A percentile compares a stretch with the other conserved stretches of the same genome.
Conservation (phyloP, 768 basidiomycete species). For the Leccinum boreale region DNA sequence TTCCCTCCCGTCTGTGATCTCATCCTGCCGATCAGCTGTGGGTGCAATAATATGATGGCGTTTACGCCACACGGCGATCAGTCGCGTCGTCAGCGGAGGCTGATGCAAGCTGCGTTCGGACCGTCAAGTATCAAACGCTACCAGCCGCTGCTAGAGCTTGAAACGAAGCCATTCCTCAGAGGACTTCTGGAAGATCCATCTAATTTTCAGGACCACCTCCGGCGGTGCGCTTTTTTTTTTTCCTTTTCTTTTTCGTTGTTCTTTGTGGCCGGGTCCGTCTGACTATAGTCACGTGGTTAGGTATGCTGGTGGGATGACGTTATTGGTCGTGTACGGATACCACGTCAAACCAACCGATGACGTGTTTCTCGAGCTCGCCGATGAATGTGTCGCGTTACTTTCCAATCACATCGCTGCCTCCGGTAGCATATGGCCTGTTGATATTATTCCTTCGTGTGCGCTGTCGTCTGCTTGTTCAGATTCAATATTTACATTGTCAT, state of each 20-base stretch:
- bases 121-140: slow-evolving; percentile 51
- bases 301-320: slow-evolving; percentile 50
- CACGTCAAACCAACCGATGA: slow-evolving; percentile 39
- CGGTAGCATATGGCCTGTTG: slow-evolving; percentile 43
- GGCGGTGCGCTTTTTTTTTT: slow-evolving; percentile 24
- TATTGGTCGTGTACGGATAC: slow-evolving; percentile 65
- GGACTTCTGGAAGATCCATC: slow-evolving; percentile 45
- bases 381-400: slow-evolving; percentile 40
- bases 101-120: slow-evolving; percentile 65
- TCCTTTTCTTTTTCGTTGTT: background rate
- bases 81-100: slow-evolving; percentile 59
- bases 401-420: slow-evolving; percentile 43
- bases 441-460: slow-evolving; percentile 34
- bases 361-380: slow-evolving; percentile 38
- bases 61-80: slow-evolving; percentile 66
- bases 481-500: background rate
- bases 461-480: slow-evolving; percentile 3
- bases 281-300: slow-evolving; percentile 32
- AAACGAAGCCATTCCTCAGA: slow-evolving; percentile 56
- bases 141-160: slow-evolving; percentile 52
- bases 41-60: slow-evolving; percentile 69
- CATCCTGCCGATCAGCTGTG: slow-evolving; percentile 35
- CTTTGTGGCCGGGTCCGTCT: background rate
- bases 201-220: slow-evolving; percentile 34
- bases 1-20: background rate